phyloP scores from a whole-genome alignment of 2,329 filamentous ascomycete species.

The Pestalotiopsis sp. region DNA sequence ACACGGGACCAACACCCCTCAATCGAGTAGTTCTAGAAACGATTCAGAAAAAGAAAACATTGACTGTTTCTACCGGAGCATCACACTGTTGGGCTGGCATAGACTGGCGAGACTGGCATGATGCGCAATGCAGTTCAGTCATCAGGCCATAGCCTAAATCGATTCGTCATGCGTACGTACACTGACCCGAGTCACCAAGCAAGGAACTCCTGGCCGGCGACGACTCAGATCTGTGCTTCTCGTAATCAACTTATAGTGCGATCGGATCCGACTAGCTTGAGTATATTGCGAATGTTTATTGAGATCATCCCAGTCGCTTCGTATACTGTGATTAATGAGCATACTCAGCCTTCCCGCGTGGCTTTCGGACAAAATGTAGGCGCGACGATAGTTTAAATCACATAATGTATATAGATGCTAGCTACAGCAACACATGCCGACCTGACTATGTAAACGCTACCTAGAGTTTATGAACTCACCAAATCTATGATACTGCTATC shows the following conservation, averaged over 20 bases:
- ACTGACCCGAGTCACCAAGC: not conserved
- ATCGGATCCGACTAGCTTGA: not conserved
- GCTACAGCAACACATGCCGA: not conserved
- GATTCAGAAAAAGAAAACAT: not conserved
- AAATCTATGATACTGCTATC: not conserved
- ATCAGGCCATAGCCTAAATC: not conserved
- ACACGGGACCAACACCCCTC: not conserved
- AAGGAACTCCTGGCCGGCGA: not conserved
- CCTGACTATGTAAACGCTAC: not conserved
- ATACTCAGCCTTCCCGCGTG: not conserved
- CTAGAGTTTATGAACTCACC: not conserved
- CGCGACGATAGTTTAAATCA: too few relatives aligned
- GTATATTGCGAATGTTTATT: too few relatives aligned
- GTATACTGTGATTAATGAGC: not conserved
- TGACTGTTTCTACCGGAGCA: not conserved
- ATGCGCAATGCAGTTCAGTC: not conserved
- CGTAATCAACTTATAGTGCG: not conserved
- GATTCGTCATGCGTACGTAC: not conserved
- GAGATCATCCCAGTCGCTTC: too few relatives aligned
- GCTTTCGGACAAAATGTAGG: too few relatives aligned
- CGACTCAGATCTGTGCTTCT: not conserved
- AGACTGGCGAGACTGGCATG: not conserved
- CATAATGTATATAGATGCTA: not conserved
- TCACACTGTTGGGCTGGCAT: not conserved
- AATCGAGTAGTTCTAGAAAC: not conserved